A percentile compares a stretch with the other conserved stretches of the same genome.
These are phyloP conservation scores for Globisporangium radiosum DNA, from an alignment of 352 stramenopile genomes.

Conservation along the genomic window DNA sequence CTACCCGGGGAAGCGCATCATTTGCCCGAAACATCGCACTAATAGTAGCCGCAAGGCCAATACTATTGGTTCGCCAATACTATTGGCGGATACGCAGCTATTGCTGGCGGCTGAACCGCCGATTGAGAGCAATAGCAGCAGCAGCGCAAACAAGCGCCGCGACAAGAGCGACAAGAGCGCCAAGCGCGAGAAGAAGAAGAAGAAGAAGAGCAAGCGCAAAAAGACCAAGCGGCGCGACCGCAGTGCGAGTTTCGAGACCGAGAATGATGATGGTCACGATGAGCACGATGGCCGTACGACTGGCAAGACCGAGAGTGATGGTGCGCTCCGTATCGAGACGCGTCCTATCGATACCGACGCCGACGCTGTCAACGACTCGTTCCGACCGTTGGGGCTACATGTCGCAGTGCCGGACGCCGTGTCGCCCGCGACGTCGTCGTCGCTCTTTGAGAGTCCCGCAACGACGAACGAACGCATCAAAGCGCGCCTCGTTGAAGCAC, in stretches of 20 bases:
- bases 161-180: constrained; percentile 14
- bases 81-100: too few species aligned
- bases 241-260: not conserved
- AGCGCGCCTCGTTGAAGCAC: constrained; percentile 37
- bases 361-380: constrained; percentile 12
- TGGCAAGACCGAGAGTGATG: not conserved
- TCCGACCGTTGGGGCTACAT: constrained; percentile 2
- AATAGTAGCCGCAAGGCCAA: too few species aligned
- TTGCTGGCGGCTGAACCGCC: too few species aligned
- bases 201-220: constrained; percentile 38
- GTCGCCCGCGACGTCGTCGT: constrained; percentile 17
- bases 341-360: constrained; percentile 6
- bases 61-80: too few species aligned
- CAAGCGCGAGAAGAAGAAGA: constrained; percentile 47
- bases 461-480: constrained; percentile 42
- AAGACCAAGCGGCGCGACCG: constrained; percentile 31
- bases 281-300: not conserved
- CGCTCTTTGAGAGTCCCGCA: constrained; percentile 38
- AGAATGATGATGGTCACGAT: constrained; percentile 21
- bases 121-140: not conserved
- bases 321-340: too few species aligned
- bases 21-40: constrained; percentile 53
- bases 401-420: constrained; percentile 5
- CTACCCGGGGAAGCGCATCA: constrained; percentile 65
- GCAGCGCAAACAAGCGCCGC: constrained; percentile 21